These are phyloP conservation scores for Ustilago crameri DNA, from an alignment of 1,284 basidiomycete species.

Conservation along the genomic window DNA sequence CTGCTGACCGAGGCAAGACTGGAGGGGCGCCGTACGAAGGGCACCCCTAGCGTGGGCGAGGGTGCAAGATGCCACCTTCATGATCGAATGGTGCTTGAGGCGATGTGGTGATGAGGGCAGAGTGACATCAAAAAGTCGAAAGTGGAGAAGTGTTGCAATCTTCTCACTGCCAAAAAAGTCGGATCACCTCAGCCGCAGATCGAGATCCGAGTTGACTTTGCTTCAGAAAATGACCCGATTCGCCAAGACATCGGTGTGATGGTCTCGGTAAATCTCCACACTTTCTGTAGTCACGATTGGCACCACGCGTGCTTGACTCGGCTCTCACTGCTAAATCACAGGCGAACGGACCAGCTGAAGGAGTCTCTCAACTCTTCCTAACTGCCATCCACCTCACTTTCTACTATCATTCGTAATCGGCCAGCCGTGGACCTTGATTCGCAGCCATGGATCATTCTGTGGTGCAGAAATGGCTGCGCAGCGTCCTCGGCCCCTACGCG, in stretches of 20 bases:
- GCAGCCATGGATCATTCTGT: conserved; percentile 59
- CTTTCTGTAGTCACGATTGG: no score
- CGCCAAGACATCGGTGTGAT: conserved; percentile 18
- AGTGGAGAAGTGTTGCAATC: conserved; percentile 17
- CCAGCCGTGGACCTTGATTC: not conserved
- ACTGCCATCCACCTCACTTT: not conserved
- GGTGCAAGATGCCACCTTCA: conserved; percentile 23
- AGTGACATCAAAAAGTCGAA: not conserved
- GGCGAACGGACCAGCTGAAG: conserved; percentile 29
- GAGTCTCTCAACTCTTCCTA: not conserved
- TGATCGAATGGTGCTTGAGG: not conserved
- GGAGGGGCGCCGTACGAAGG: conserved; percentile 15
- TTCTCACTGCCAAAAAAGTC: conserved; percentile 10
- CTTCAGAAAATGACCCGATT: conserved; percentile 9
- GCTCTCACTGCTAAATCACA: no score
- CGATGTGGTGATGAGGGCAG: not conserved
- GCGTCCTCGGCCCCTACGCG: conserved; percentile 71
- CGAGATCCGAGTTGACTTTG: not conserved
- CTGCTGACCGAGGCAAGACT: conserved; percentile 12
- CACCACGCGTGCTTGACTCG: not conserved
- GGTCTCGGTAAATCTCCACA: not conserved
- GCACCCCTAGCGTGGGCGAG: conserved; percentile 16
- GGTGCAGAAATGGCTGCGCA: conserved; percentile 63
- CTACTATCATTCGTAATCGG: not conserved
- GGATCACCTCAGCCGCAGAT: conserved; percentile 35